Conservation (phyloP, 495 filamentous ascomycete species). For the Xylaria sp. region DNA sequence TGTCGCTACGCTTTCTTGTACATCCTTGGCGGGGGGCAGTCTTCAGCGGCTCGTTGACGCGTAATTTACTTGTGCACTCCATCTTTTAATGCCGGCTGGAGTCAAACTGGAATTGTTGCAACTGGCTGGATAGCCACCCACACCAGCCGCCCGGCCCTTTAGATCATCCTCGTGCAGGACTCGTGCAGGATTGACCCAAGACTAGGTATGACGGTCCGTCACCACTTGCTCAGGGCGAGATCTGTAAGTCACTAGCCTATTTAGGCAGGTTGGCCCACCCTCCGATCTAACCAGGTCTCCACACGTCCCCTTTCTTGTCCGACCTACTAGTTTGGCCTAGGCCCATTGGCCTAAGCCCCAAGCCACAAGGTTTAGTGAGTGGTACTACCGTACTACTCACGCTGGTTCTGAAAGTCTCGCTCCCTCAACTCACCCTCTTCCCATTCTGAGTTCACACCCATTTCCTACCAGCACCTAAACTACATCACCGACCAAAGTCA, state of each 20-base stretch:
- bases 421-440: background rate
- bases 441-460: conserved; percentile 10
- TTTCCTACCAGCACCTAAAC: conserved; percentile 12
- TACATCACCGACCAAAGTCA: conserved; percentile 29
- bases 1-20: background rate
- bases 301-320: conserved; percentile 24
- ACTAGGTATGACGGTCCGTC: conserved; percentile 7
- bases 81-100: background rate
- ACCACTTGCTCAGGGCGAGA: background rate
- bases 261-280: conserved; percentile 4
- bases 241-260: background rate
- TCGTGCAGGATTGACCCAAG: too few relatives aligned
- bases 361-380: conserved; percentile 3
- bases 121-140: background rate
- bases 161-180: background rate
- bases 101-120: conserved; percentile 24
- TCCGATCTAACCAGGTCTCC: conserved; percentile 9
- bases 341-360: background rate
- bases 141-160: conserved; percentile 7
- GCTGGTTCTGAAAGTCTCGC: conserved; percentile 17
- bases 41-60: conserved; percentile 6
- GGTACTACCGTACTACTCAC: background rate
- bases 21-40: background rate
- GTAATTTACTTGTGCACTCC: conserved; percentile 23
- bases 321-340: conserved; percentile 8